Base-by-base conservation (phyloP, 768 basidiomycete genomes). In the Termitomyces heimii region DNA sequence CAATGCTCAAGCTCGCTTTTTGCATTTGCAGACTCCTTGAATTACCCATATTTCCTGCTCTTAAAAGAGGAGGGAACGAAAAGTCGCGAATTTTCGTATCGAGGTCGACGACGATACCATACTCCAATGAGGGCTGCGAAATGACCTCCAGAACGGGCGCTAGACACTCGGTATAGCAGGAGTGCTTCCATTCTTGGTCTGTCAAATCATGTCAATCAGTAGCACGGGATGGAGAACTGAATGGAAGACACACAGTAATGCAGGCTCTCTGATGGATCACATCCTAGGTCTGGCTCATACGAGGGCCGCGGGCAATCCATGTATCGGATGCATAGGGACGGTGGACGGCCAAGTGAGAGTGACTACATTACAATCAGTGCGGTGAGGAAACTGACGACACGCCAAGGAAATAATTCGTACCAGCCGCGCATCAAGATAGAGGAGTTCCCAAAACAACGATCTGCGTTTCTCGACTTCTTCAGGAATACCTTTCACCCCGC, bases 141-240 rank as follows among this genome's bases (percentile, higher is more conserved):
- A 79, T 79, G 18, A 78, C 73, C 47, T 85, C 81, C 13, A 86
- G 71, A 12, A 86, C 82, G 1, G 85, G 85, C 20, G 81, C 78
- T 32, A 86, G 73, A 63, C 84, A 87, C 31, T 80, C 66, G 3
- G 76, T 63, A 62, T 84, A 84, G 65, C 83, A 88, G 0, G 77
- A 75, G 61, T 87, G 83, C 63, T 85, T 86, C 86, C 86, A 88
- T 73, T 83, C 80, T 63, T 85, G 84, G 68, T 84, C 86, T 87
- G 54, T 58, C 24, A 20, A 40, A 46, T n/a, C 40, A 60, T 40
- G 28, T 34, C n/a, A 31, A 22, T 46, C 58, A 39, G 37, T 29
- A 44, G 12, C 26, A 42, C 13, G 18, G 32, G 43, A 37, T 13
- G n/a, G 9, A 34, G 4, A 12, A 28, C 16, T 4, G 10, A 13